Percentiles rank a stretch among this genome's conserved stretches.
These are phyloP conservation scores for Rhodosporidiobolus odoratus DNA, from an alignment of 768 basidiomycete genomes.

Conservation along the genomic window DNA sequence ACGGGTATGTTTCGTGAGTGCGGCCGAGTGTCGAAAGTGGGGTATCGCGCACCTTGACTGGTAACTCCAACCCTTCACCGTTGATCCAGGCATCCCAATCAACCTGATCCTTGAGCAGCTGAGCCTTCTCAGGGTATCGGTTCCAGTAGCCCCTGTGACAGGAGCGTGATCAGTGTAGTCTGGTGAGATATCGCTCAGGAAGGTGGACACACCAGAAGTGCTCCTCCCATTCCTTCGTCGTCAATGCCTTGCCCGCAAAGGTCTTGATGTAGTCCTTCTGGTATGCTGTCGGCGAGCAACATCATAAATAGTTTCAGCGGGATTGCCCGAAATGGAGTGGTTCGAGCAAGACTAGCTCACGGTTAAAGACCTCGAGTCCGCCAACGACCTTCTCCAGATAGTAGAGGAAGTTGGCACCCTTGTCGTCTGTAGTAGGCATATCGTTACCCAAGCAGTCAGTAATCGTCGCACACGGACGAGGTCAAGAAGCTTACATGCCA, in stretches of 20 bases:
- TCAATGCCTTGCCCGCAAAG: conserved; percentile 47
- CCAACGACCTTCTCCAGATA: conserved; percentile 55
- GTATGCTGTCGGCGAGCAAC: conserved; percentile 43
- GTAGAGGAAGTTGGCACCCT: conserved; percentile 82
- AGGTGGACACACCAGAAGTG: conserved; percentile 45
- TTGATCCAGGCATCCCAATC: conserved; percentile 47
- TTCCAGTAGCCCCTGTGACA: conserved; percentile 45
- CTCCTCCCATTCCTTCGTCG: conserved; percentile 47
- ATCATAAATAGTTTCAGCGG: no score
- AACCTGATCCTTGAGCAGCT: conserved; percentile 41
- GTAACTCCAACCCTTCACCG: conserved; percentile 46
- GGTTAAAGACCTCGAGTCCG: conserved; percentile 40
- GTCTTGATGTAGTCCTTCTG: conserved; percentile 48
- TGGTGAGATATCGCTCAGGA: conserved; percentile 24
- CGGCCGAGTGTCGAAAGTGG: not conserved
- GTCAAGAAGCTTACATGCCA: conserved; percentile 52
- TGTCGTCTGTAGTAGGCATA: conserved; percentile 46
- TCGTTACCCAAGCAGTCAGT: not conserved
- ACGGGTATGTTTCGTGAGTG: not conserved
- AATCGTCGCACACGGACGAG: not conserved
- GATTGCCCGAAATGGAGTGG: not conserved
- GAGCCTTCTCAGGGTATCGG: conserved; percentile 42
- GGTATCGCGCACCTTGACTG: conserved; percentile 42
- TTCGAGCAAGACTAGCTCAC: not conserved
- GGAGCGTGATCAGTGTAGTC: conserved; percentile 9